Evolutionary conservation across 257 asterid species (phyloP), one percentile per base, ranked within the genome.

Genomic region (Vinca minor): DNA sequence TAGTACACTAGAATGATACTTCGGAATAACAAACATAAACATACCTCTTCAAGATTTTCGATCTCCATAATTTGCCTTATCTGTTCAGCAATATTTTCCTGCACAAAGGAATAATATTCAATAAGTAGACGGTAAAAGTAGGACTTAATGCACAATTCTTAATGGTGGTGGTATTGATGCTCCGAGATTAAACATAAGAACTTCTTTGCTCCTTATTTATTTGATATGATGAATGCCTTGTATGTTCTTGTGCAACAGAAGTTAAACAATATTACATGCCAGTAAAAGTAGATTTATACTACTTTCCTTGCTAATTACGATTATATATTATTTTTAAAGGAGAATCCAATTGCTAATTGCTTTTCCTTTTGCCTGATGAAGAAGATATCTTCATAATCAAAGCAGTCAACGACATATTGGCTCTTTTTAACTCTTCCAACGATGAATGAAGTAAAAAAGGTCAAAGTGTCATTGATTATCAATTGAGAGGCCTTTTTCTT

Each of bases 1-100:
- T 8, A 48, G 32, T 3, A 39, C 0, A 39, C 50, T 20, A 62
- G 31, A 54, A 65, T 56, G 31, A 6, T 32, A 29, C 20, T 15
- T 66, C 52, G 20, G 38, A 56, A 56, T 15, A 56, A 39, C 58
- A 49, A 58, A 57, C 35, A 42, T 18, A 42, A 15, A 67, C 83
- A 29, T 82, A 76, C 96, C 91, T 91, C 98, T 83, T 92, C 98
- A 64, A 92, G 96, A 77, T 92, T 84, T 77, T 88, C 98, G 53
- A 85, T 80, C 74, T 92, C 98, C 95, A 92, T 87, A 57, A 87
- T 87, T 77, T 89, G 96, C 73, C 76, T 76, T 36, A 92, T 92
- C 78, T 89, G 98, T 66, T 83, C 84, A 44, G 93, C 95, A 31
- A 85, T 78, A 69, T 77, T 87, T 81, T 89, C 98, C 98, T 92